Evolutionary conservation across 2,329 filamentous ascomycete species (phyloP).

Genomic region (Mollisiaceae sp.): DNA sequence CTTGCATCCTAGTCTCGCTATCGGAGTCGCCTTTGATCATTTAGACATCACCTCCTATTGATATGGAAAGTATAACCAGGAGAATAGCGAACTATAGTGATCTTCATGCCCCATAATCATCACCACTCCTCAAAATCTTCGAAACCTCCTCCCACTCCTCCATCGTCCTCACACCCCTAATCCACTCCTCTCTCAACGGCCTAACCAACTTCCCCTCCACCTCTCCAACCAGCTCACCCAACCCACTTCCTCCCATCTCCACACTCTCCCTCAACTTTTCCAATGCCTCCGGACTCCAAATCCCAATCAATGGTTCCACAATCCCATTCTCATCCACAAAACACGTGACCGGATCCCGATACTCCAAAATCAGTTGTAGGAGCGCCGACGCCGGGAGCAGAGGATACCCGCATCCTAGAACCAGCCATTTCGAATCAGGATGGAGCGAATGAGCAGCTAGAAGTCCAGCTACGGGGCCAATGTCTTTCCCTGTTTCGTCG

Average conservation of each 20-base stretch:
- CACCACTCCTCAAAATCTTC: background rate
- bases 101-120: background rate
- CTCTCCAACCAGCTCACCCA: constrained; percentile 31
- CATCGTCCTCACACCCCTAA: constrained; percentile 46
- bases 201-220: constrained; percentile 29
- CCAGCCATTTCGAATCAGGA: constrained; percentile 41
- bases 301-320: constrained; percentile 44
- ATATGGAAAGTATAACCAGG: background rate
- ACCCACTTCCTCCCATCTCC: constrained; percentile 26
- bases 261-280: constrained; percentile 32
- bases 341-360: constrained; percentile 43
- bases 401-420: constrained; percentile 45
- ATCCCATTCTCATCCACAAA: constrained; percentile 41
- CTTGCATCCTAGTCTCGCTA: background rate
- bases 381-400: constrained; percentile 40
- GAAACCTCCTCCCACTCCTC: constrained; percentile 46
- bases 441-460: constrained; percentile 40
- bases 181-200: constrained; percentile 49
- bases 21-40: background rate
- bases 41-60: background rate
- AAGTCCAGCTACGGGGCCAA: constrained; percentile 41
- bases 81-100: background rate
- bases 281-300: constrained; percentile 45
- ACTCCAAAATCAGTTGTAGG: constrained; percentile 36
- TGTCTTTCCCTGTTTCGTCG: constrained; percentile 16